Evolutionary conservation across 2,329 filamentous ascomycete species (phyloP), one percentile per base, ranked within the genome.

Genomic region (Camptophora hylomeconis): DNA sequence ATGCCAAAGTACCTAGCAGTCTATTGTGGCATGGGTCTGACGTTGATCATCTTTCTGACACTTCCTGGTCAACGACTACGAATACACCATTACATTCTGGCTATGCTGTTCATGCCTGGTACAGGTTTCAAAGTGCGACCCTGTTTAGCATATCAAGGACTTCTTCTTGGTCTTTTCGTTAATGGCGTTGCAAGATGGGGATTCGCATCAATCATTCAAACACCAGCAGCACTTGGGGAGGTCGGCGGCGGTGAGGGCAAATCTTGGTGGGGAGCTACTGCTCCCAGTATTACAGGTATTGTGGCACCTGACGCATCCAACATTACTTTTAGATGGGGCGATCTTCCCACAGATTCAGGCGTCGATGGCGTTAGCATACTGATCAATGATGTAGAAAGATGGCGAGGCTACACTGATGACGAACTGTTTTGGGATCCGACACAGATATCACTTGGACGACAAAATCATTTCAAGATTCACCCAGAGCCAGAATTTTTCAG

Each of bases 131-230:
- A 93, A 42, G 95, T 81, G 5, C 72, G 89, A 0, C 80, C 82
- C 0, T 77, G 76, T 1, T 62, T 95, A 6, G 53, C 93, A 2
- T 95, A 89, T 47, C 87, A 95, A 52, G 89, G 89, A 7, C 61
- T 98, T 2, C 63, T 98, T 0, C 60, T 95, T 5, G 89, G 89
- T 0, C 67, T 95, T 0, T 95, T 94, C 53, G 76, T 94, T 57
- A 94, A 94, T 50, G 87, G 89, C 29, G 74, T 92, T 35, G 87
- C 86, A 3, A 70, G 87, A 23, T 95, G 89, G 89, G 86, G 86
- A 1, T 98, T 92, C 51, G 86, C 83, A 37, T 69, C 79, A 1
- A 72, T 98, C 25, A 67, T 98, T 10, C 77, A 98, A 55, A 95
- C 89, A 0, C 72, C 80, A 0, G 66, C 56, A 1, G 73, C 75